Percentiles rank a stretch among this genome's conserved stretches.
Conservation (phyloP, 345 rosid genomes). For the Salix brachista region DNA sequence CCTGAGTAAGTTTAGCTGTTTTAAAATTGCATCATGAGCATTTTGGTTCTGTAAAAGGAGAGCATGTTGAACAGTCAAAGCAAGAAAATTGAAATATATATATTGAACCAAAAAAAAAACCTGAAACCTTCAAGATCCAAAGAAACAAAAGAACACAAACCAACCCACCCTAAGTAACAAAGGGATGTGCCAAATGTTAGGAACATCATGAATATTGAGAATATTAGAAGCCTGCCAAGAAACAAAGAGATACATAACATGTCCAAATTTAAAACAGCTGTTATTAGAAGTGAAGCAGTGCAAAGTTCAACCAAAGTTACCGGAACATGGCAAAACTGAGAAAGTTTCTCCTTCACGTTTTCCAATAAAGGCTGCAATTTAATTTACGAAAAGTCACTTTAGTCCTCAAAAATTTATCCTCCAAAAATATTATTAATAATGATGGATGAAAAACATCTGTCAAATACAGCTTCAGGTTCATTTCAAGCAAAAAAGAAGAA, state of each 20-base stretch:
- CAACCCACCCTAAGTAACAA: constrained; percentile 28
- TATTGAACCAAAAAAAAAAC: neutral
- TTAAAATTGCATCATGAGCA: constrained; percentile 75
- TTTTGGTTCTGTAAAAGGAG: constrained; percentile 72
- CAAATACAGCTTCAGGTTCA: neutral
- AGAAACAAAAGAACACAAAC: constrained; percentile 19
- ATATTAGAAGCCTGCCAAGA: constrained; percentile 32
- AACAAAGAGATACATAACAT: neutral
- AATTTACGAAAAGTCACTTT: neutral
- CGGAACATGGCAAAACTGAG: constrained; percentile 44
- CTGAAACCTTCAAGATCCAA: neutral
- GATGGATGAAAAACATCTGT: neutral
- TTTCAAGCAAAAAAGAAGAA: neutral
- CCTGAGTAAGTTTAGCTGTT: constrained; percentile 69
- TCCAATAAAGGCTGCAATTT: constrained; percentile 29
- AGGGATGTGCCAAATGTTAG: constrained; percentile 37
- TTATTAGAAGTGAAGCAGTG: constrained; percentile 4
- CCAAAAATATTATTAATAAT: neutral
- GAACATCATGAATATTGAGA: constrained; percentile 34
- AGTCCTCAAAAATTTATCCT: neutral
- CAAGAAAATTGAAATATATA: neutral
- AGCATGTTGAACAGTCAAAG: constrained; percentile 2
- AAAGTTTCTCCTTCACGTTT: constrained; percentile 27
- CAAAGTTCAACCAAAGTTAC: constrained; percentile 37
- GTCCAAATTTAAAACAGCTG: neutral